phyloP scores from a whole-genome alignment of 306 rosid species.

The Purshia tridentata region DNA sequence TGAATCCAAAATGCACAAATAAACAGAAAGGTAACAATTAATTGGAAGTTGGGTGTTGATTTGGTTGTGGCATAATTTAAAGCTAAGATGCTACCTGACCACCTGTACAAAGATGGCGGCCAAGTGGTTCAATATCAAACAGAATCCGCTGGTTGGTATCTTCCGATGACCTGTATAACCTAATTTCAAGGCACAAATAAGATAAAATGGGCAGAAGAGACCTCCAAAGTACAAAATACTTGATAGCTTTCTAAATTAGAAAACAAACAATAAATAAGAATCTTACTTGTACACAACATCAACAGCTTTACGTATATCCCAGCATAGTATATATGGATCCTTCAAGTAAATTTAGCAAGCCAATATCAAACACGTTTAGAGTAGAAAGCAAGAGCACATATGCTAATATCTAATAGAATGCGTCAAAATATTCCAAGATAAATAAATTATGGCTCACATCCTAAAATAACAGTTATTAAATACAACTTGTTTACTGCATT shows the following conservation, averaged over 20 bases:
- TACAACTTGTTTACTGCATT: not conserved
- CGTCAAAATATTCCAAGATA: not conserved
- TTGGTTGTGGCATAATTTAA: constrained; percentile 18
- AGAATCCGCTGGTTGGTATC: constrained; percentile 84
- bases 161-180: constrained; percentile 86
- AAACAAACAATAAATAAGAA: constrained; percentile 9
- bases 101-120: constrained; percentile 85
- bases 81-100: constrained; percentile 70
- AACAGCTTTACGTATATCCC: constrained; percentile 94
- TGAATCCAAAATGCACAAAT: constrained; percentile 33
- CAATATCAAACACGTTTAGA: constrained; percentile 19
- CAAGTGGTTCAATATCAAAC: constrained; percentile 89
- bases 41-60: not conserved
- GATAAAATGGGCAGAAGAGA: not conserved
- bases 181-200: constrained; percentile 32
- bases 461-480: not conserved
- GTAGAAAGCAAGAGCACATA: constrained; percentile 11
- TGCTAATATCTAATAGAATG: constrained; percentile 4
- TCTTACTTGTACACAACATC: constrained; percentile 90
- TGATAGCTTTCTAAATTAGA: constrained; percentile 4
- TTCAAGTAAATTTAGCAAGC: constrained; percentile 40
- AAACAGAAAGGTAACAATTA: not conserved
- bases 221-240: not conserved
- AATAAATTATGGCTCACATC: too few species aligned
- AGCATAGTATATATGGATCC: constrained; percentile 97